Evolutionary conservation across 1,284 basidiomycete genomes (phyloP), one percentile per base, ranked within the genome.

Genomic region (Phlebopus sp.): DNA sequence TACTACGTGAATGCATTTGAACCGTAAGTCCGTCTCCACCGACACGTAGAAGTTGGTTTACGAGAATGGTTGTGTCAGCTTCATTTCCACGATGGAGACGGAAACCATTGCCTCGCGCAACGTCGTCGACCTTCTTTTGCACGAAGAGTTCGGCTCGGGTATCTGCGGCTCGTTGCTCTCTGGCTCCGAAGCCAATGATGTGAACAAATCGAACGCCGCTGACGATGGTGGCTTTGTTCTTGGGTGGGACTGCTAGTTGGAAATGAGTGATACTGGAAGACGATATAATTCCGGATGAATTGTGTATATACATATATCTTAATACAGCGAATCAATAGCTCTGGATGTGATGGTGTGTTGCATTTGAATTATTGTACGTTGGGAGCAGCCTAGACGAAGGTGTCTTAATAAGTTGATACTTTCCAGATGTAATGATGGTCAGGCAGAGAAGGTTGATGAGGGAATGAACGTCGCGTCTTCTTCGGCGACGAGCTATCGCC

Each of bases 1-100:
- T 94, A 89, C 72, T 96, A 96, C 60, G 83, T 94, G 38, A 95
- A 94, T 55, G 81, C 90, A 0, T 86, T 96, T 58, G 93, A 97
- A 69, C 84, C 86, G 74, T 86, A 69, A 65, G 81, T 79, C 10
- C 52, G 32, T 19, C 10, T 15, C 19, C 23, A 19, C 44, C 23
- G 35, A 43, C 48, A 51, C 37, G 47, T 44, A 38, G 53, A 38
- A 19, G 35, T 30, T 37, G 14, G 17, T 29, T 50, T 36, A 59
- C 21, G 21, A 23, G 11, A 23, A 30, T 14, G 27, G 5, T 10
- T 18, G 18, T 13, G 10, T 29, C 51, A 88, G 87, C 35, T 77
- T 89, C 58, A 86, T 90, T 39, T 87, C 84, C 11, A 88, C 87
- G 8, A 95, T 97, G 93, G 93, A 97, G 69, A 96, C 94, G 0